These are phyloP conservation scores for Ziziphus jujuba DNA, from an alignment of 306 rosid genomes.

Conservation along the genomic window DNA sequence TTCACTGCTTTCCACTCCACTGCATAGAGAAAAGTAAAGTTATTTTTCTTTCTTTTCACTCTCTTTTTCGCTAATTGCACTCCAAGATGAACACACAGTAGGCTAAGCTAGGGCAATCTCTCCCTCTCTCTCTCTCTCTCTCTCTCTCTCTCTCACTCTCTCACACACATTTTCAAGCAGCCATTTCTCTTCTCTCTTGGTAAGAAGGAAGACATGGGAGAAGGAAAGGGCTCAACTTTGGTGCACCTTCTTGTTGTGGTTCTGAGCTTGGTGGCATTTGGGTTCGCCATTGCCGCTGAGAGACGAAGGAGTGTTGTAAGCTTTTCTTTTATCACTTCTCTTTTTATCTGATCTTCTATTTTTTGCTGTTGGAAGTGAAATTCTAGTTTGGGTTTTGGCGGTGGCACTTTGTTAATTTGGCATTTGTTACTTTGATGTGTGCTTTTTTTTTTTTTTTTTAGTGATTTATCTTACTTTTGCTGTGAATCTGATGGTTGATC, in stretches of 20 bases:
- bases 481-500: constrained; percentile 1
- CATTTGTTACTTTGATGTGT: background rate
- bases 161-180: background rate
- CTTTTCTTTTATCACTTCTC: background rate
- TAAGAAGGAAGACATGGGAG: constrained; percentile 48
- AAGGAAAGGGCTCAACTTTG: constrained; percentile 84
- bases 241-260: constrained; percentile 71
- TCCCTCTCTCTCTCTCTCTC: constrained; percentile 19
- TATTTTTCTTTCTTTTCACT: constrained; percentile 3
- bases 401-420: background rate
- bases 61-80: background rate
- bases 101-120: background rate
- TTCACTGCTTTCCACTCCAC: constrained; percentile 8
- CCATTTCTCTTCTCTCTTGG: background rate
- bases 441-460: background rate
- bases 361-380: background rate
- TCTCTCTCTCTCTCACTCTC: background rate
- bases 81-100: background rate
- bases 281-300: constrained; percentile 97
- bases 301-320: constrained; percentile 81
- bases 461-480: background rate
- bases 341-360: background rate
- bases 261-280: constrained; percentile 83
- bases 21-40: background rate
- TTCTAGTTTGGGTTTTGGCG: background rate